Evolutionary conservation across 1,139 yeast species (phyloP).

Genomic region (Yamadazyma epiphylla): DNA sequence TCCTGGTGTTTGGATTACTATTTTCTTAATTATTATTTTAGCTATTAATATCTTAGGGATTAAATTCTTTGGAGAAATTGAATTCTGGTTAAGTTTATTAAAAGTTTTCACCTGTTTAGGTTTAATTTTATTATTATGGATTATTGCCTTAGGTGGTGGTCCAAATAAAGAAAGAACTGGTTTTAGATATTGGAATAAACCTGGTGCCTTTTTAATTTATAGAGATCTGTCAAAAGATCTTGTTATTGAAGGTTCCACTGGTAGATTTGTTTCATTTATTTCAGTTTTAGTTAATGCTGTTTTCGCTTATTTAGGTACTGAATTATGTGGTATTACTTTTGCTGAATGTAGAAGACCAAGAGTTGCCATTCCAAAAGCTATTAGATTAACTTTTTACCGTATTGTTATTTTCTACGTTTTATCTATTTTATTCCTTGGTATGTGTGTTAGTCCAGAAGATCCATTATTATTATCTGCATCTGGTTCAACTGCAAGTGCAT

Average conservation of each 20-base stretch:
- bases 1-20: slow-evolving; percentile 59
- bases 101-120: slow-evolving; percentile 58
- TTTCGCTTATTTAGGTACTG: slow-evolving; percentile 77
- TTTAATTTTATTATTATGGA: slow-evolving; percentile 44
- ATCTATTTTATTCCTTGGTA: slow-evolving; percentile 65
- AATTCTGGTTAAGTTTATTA: slow-evolving; percentile 60
- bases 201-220: slow-evolving; percentile 58
- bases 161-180: slow-evolving; percentile 62
- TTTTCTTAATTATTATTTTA: slow-evolving; percentile 44
- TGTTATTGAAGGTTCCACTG: slow-evolving; percentile 21
- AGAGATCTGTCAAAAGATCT: slow-evolving; percentile 22
- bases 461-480: slow-evolving; percentile 40
- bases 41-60: slow-evolving; percentile 61
- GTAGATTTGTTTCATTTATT: slow-evolving; percentile 59
- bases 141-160: slow-evolving; percentile 55
- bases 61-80: slow-evolving; percentile 62
- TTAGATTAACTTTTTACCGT: slow-evolving; percentile 72
- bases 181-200: slow-evolving; percentile 62
- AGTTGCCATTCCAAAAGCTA: slow-evolving; percentile 72
- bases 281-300: slow-evolving; percentile 71
- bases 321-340: slow-evolving; percentile 62
- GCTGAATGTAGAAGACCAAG: slow-evolving; percentile 79
- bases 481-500: slow-evolving; percentile 63
- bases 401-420: slow-evolving; percentile 65
- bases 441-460: slow-evolving; percentile 73